These are phyloP conservation scores for Termitomyces sp. DNA, from an alignment of 768 basidiomycete species.

Conservation along the genomic window DNA sequence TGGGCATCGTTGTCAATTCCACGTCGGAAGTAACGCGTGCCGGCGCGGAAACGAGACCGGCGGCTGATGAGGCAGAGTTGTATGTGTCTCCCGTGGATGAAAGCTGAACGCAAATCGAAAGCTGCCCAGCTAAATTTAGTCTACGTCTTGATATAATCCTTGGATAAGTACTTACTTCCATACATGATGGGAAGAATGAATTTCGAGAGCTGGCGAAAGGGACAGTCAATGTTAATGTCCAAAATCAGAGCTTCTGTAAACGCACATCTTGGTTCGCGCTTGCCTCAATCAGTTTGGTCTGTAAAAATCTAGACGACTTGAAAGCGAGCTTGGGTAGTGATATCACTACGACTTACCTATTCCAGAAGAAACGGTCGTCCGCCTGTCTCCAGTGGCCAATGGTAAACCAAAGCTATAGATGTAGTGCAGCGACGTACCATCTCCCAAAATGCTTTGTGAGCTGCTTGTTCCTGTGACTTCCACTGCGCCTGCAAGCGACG, in stretches of 20 bases:
- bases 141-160: background rate
- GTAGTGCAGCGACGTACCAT: conserved; percentile 45
- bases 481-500: conserved; percentile 84
- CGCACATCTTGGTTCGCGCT: conserved; percentile 66
- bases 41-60: conserved; percentile 90
- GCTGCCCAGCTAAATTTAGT: conserved; percentile 44
- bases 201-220: conserved; percentile 60
- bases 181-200: conserved; percentile 94
- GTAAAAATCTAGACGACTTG: conserved; percentile 34
- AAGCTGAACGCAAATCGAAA: conserved; percentile 76
- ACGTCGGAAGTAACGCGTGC: conserved; percentile 95
- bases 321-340: background rate
- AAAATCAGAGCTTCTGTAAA: background rate
- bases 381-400: conserved; percentile 43
- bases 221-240: conserved; percentile 14
- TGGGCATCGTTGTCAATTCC: conserved; percentile 89
- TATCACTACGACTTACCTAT: conserved; percentile 51
- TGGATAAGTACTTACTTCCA: conserved; percentile 67
- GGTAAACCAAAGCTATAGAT: background rate
- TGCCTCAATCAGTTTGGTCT: conserved; percentile 37
- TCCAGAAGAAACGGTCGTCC: conserved; percentile 99
- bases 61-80: conserved; percentile 89
- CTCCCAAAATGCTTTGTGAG: conserved; percentile 69
- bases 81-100: conserved; percentile 76
- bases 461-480: conserved; percentile 49